Evolutionary conservation across 306 rosid species (phyloP).

Genomic region (barrel medic (Medicago truncatula)): DNA sequence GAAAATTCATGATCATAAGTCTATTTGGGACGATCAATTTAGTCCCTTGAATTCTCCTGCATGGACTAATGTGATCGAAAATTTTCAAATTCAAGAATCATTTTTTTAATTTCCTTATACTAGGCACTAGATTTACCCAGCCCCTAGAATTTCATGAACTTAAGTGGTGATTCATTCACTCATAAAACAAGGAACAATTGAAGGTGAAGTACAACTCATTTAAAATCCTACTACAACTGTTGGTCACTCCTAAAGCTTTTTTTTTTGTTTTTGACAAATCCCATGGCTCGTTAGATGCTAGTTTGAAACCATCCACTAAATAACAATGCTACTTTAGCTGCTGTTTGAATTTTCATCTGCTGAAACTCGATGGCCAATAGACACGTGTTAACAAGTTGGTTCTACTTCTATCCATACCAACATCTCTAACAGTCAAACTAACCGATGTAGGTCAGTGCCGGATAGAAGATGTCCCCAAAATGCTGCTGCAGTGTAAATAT

Average conservation of each 20-base stretch:
- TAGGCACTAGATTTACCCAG: no score
- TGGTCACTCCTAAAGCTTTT: background rate
- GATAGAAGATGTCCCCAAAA: no score
- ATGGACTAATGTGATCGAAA: no score
- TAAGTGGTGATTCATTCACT: no score
- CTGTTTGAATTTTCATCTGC: constrained; percentile 14
- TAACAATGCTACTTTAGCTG: background rate
- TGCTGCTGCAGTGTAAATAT: background rate
- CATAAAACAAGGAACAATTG: no score
- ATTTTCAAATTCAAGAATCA: no score
- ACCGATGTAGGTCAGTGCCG: background rate
- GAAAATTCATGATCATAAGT: background rate
- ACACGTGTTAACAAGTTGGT: constrained; percentile 4
- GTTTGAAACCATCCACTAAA: background rate
- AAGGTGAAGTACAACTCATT: no score
- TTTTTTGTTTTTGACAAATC: background rate
- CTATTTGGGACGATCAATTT: background rate
- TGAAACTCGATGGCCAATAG: background rate
- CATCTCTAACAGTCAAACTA: constrained; percentile 8
- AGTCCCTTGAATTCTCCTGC: background rate
- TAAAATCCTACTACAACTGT: background rate
- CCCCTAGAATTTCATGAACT: no score
- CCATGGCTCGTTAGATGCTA: background rate
- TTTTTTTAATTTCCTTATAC: no score
- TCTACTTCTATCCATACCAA: constrained; percentile 10